Base-by-base conservation (phyloP, 257 asterid species). In the Solanum etuberosum region DNA sequence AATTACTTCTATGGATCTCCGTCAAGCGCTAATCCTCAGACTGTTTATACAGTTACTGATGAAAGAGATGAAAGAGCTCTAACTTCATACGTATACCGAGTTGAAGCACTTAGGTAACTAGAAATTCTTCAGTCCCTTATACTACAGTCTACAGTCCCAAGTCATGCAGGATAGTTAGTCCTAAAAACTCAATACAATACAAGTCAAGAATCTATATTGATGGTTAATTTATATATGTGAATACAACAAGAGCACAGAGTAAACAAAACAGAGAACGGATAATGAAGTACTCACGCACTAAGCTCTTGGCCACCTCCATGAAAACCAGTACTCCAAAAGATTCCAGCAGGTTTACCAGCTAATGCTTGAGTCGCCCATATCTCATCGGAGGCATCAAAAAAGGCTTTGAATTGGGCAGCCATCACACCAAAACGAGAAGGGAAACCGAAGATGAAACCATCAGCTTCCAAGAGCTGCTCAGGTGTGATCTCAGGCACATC, bases 281-380 rank as follows among this genome's bases (percentile, higher is more conserved):
- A 76, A 83, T 29, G 46, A 70, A 80, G 57, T 83, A 88, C 98
- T 90, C 87, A 95, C 98, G 98, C 99, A 1, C 97, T 94, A 83
- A 96, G 99, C 89, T 96, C 98, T 87, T 95, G 99, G n/a, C 99
- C 99, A 11, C 98, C 99, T 23, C 99, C 99, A 90, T 93, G 98
- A 91, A 96, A 96, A 25, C 99, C 99, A 0, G 99, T 96, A 92
- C 98, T 94, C 99, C 98, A 94, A 88, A 96, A 96, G 78, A 96
- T 92, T 7, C 99, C 99, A 4, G 99, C 99, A 37, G 99, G 99
- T 89, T 94, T 96, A 18, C 98, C 98, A 46, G 99, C 98, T 84
- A 96, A 98, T 6, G 96, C 93, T 87, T 96, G 99, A 43, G 92
- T 85, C 21, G 91, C 94, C 98, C 98, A 95, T 70, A 96, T 65